Evolutionary conservation across 2,329 filamentous ascomycete genomes (phyloP).

Genomic region (Neonectria faginata): DNA sequence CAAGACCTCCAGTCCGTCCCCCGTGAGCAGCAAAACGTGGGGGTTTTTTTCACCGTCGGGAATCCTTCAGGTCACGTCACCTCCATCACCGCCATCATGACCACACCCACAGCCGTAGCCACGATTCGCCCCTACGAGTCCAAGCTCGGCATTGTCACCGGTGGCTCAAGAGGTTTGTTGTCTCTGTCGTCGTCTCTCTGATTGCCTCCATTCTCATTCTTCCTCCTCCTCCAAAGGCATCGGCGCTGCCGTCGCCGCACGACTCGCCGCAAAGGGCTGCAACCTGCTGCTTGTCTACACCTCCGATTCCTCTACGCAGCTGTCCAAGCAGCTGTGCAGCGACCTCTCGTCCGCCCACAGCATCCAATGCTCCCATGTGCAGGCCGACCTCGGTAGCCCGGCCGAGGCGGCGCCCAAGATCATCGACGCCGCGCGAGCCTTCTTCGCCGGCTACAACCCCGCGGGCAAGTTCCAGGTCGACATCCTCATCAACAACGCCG

Average conservation of each 20-base stretch:
- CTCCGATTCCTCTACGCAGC: slow-evolving; percentile 63
- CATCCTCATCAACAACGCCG: slow-evolving; percentile 90
- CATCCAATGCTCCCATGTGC: slow-evolving; percentile 44
- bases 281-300: slow-evolving; percentile 71
- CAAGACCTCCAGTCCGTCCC: background rate
- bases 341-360: slow-evolving; percentile 60
- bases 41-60: background rate
- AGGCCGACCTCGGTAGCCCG: slow-evolving; percentile 47
- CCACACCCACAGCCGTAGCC: slow-evolving; percentile 20
- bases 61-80: background rate
- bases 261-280: slow-evolving; percentile 70
- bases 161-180: slow-evolving; percentile 50
- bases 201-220: background rate
- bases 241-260: slow-evolving; percentile 67
- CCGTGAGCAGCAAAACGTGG: background rate
- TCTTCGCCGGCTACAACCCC: slow-evolving; percentile 44
- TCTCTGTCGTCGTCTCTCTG: background rate
- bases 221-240: slow-evolving; percentile 59
- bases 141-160: slow-evolving; percentile 51
- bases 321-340: slow-evolving; percentile 60
- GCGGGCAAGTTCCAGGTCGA: slow-evolving; percentile 65
- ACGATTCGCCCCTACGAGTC: slow-evolving; percentile 45
- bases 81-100: background rate
- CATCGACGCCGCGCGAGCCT: slow-evolving; percentile 44
- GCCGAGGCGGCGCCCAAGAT: slow-evolving; percentile 44